Percentiles rank a stretch among this genome's conserved stretches.
These are phyloP conservation scores for Apiotrichum porosum DNA, from an alignment of 1,284 basidiomycete genomes.

Conservation along the genomic window DNA sequence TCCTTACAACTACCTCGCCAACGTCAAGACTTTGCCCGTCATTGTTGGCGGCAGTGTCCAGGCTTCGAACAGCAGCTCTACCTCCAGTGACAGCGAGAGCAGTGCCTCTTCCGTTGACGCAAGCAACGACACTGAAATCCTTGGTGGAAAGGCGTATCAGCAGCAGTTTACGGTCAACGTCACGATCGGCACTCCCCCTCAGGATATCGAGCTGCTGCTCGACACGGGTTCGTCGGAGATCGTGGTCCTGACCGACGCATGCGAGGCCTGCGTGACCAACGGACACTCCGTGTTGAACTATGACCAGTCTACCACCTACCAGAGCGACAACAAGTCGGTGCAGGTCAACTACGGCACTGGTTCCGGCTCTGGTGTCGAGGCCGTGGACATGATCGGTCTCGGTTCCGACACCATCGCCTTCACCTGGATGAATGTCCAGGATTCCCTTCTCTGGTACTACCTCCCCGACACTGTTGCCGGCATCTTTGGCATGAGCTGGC, in stretches of 20 bases:
- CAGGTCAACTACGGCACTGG: background rate
- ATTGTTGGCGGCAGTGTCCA: too few species aligned
- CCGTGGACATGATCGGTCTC: background rate
- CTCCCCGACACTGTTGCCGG: background rate
- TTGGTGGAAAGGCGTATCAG: background rate
- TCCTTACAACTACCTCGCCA: too few species aligned
- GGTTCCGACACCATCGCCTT: constrained; percentile 73
- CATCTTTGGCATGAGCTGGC: background rate
- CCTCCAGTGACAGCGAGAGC: too few species aligned
- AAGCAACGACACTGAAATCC: too few species aligned
- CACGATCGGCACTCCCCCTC: constrained; percentile 43
- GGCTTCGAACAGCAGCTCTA: too few species aligned
- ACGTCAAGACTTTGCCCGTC: too few species aligned
- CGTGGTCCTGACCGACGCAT: background rate
- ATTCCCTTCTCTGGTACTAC: constrained; percentile 16
- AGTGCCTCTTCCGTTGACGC: too few species aligned
- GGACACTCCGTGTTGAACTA: background rate
- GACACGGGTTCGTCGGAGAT: constrained; percentile 49
- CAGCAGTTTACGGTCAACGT: background rate
- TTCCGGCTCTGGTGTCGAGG: background rate
- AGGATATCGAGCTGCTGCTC: constrained; percentile 50
- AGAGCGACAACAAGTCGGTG: constrained; percentile 17
- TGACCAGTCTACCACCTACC: constrained; percentile 61
- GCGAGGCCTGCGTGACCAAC: background rate
- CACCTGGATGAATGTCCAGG: constrained; percentile 51